phyloP scores from a whole-genome alignment of 805 yeast genomes.

The Sporopachydermia quercuum region DNA sequence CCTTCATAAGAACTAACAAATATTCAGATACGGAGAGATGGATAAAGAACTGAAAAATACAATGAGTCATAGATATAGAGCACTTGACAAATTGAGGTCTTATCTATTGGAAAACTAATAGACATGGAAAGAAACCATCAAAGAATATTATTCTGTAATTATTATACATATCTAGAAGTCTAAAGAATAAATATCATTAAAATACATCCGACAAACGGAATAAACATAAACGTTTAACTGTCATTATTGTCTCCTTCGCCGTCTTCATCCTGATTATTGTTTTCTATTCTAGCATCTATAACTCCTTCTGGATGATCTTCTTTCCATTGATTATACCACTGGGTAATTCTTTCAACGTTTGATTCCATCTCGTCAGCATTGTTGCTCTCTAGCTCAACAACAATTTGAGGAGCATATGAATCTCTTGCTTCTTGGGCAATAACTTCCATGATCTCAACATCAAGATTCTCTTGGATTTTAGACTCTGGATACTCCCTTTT shows the following conservation, averaged over 20 bases:
- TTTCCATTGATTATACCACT: conserved; percentile 71
- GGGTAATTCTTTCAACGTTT: conserved; percentile 61
- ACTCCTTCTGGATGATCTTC: conserved; percentile 48
- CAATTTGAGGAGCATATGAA: conserved; percentile 62
- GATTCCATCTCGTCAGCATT: conserved; percentile 60
- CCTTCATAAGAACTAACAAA: too few species aligned
- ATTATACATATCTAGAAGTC: not conserved
- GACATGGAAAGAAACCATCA: not conserved
- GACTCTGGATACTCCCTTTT: conserved; percentile 65
- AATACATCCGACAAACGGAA: not conserved
- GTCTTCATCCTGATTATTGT: conserved; percentile 8
- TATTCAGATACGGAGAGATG: conserved; percentile 69
- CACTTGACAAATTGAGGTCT: conserved; percentile 55
- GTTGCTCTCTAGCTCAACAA: conserved; percentile 67
- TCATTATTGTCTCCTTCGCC: conserved; percentile 5
- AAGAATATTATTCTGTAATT: conserved; percentile 2
- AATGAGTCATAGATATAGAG: conserved; percentile 79
- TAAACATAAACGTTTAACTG: not conserved
- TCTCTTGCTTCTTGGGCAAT: conserved; percentile 78
- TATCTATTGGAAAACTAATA: conserved; percentile 19
- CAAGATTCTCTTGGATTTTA: conserved; percentile 82
- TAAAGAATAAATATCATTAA: not conserved
- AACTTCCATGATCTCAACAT: conserved; percentile 94
- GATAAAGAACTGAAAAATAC: conserved; percentile 57
- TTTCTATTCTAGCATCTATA: conserved; percentile 27